These are phyloP conservation scores for Narthecium ossifragum DNA, from an alignment of 106 monocot species.

Conservation along the genomic window DNA sequence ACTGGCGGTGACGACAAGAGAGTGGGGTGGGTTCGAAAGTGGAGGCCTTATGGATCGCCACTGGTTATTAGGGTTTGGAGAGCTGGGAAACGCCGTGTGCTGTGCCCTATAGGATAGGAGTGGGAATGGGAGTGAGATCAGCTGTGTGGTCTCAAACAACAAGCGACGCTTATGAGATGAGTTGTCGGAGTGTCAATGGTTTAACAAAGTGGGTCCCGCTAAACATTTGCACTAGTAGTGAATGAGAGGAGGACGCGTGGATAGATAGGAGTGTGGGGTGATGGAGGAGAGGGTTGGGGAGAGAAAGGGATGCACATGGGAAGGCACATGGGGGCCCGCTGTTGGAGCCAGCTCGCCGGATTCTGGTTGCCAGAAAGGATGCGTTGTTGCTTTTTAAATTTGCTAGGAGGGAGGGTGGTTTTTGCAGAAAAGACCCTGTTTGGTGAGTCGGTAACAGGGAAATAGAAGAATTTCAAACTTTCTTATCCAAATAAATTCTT, in stretches of 20 bases:
- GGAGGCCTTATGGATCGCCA: not conserved
- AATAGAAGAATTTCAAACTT: no score
- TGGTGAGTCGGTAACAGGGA: no score
- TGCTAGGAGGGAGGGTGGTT: no score
- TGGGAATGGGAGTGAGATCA: not conserved
- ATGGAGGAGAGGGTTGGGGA: no score
- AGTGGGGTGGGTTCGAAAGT: not conserved
- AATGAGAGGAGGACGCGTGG: not conserved
- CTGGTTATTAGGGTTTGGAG: no score
- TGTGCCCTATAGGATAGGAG: not conserved
- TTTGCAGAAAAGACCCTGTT: no score
- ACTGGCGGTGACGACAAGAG: not conserved
- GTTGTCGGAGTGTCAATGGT: not conserved
- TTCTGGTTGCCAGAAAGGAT: no score
- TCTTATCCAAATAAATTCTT: no score
- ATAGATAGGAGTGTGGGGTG: not conserved
- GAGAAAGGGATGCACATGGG: not conserved
- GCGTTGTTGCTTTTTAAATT: no score
- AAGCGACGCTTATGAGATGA: not conserved
- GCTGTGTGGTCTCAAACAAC: not conserved
- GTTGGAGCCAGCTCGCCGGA: not conserved
- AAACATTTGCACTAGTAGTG: not conserved
- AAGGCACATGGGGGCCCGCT: not conserved
- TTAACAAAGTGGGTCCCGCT: not conserved
- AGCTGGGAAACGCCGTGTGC: not conserved